These are phyloP conservation scores for Puccinia triticina DNA, from an alignment of 1,284 basidiomycete genomes.

Conservation along the genomic window DNA sequence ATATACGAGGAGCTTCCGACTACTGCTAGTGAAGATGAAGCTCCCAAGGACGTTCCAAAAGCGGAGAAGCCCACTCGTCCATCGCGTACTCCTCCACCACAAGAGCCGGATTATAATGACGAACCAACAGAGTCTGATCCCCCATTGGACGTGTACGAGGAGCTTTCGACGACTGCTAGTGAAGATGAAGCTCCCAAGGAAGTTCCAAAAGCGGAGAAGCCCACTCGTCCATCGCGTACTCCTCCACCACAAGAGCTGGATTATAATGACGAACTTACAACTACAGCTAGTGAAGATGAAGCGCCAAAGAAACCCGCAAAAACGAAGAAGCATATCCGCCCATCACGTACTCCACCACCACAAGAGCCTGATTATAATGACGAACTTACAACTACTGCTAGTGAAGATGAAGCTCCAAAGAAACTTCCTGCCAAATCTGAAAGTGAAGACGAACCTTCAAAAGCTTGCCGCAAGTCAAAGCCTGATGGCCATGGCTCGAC, in stretches of 20 bases:
- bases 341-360: neutral
- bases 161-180: neutral
- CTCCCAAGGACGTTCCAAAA: neutral
- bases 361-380: neutral
- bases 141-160: neutral
- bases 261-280: neutral
- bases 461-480: neutral
- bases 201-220: neutral
- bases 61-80: neutral
- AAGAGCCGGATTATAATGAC: neutral
- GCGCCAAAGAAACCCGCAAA: neutral
- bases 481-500: neutral
- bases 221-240: neutral
- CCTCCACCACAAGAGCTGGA: neutral
- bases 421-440: neutral
- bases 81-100: neutral
- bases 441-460: neutral
- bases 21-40: neutral
- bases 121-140: constrained; percentile 8
- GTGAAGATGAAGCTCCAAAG: neutral
- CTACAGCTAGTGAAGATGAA: neutral
- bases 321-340: neutral
- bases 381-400: neutral
- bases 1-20: neutral
- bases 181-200: neutral